Percentiles rank a stretch among this genome's conserved stretches.
Evolutionary conservation across 192 early-diverging fungal genomes (phyloP).

Genomic region (Linnemannia exigua): DNA sequence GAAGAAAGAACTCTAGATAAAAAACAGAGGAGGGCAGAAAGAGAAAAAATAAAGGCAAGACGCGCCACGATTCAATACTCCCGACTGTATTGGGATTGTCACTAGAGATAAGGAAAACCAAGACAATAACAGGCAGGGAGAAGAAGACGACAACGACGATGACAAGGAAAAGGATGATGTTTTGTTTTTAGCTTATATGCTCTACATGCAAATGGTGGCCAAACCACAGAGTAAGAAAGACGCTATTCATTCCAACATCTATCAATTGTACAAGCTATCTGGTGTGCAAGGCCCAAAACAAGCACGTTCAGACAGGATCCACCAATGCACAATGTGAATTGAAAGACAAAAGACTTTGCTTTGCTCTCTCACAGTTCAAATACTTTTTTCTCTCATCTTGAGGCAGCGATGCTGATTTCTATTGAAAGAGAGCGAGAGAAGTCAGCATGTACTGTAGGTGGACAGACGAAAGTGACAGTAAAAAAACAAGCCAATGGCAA

Average conservation of each 20-base stretch:
- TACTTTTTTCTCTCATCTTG: no score
- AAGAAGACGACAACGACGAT: neutral
- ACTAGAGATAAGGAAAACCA: neutral
- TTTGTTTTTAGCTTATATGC: neutral
- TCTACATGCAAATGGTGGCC: neutral
- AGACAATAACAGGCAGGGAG: neutral
- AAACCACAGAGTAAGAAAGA: neutral
- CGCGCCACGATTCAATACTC: slow-evolving; percentile 1
- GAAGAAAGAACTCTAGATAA: neutral
- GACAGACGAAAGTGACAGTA: neutral
- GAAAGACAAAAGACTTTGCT: no score
- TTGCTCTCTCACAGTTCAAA: neutral
- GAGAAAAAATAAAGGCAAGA: neutral
- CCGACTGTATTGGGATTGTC: neutral
- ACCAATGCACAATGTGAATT: neutral
- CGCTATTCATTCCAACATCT: neutral
- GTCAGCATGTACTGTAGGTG: neutral
- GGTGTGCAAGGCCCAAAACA: no score
- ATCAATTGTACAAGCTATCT: no score
- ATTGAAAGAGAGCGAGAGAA: no score
- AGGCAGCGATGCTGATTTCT: no score
- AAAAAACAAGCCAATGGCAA: neutral
- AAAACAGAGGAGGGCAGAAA: neutral
- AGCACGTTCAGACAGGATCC: neutral
- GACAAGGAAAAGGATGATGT: neutral